Base-by-base conservation (phyloP, 192 early-diverging fungal species). In the Umbelopsis ramanniana region DNA sequence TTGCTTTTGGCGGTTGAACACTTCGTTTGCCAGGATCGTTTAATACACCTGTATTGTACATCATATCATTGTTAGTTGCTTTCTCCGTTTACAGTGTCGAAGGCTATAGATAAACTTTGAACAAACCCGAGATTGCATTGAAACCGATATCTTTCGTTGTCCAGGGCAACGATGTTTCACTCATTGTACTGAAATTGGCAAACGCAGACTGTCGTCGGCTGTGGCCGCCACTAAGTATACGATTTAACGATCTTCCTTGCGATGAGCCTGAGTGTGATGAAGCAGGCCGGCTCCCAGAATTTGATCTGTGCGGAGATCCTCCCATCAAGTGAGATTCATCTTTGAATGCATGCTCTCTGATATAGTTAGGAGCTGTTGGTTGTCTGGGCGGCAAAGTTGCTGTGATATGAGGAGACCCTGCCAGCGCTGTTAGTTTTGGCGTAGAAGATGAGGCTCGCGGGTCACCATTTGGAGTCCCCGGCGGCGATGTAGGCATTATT, bases 141-240 rank as follows among this genome's bases (percentile, higher is more conserved):
- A 86, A 88, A 15, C 93, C 93, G 79, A 94, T 93, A 75, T 94
- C 92, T 66, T 80, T 79, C 21, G 83, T 84, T 38, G 89, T 88
- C 89, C 89, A 92, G 7, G 87, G 83, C 37, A 84, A 57, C 2
- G 83, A 82, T 0, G 81, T 80, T 72, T 84, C 83, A 37, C 81
- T 82, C 78, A 82, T 76, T n/a, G 83, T 84, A 24, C 81, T 82
- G 46, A 80, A 80, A 46, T 80, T 80, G 10, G 81, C 82, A n/a
- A 82, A 78, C 23, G 74, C 80, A 43, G 81, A 82, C 33, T 80
- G 83, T 46, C 83, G 67, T n/a, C 85, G 81, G 10, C 72, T 33
- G n/a, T 79, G 67, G 10, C 81, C 75, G 12, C 77, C 37, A 24
- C 67, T 60, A 22, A 70, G 19, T 24, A 76, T 63, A 7, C 76